A percentile compares a stretch with the other conserved stretches of the same genome.
phyloP scores from a whole-genome alignment of 2,329 filamentous ascomycete species.

The Nigrospora oryzae region DNA sequence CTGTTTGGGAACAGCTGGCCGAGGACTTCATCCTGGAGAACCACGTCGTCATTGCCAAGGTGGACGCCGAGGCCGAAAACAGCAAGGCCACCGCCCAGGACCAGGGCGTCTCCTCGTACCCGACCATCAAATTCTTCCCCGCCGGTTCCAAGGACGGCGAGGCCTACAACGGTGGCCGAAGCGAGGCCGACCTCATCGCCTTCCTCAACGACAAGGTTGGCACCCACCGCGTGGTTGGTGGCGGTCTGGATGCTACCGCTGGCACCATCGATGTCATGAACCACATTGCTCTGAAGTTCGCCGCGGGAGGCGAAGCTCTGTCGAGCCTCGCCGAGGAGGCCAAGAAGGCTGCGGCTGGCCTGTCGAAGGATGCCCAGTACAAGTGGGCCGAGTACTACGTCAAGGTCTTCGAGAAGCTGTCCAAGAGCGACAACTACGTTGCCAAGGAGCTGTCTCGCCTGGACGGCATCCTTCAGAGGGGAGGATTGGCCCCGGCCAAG shows the following conservation, averaged over 20 bases:
- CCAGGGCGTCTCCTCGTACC: slow-evolving; percentile 78
- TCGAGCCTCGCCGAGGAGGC: slow-evolving; percentile 61
- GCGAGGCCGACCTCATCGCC: slow-evolving; percentile 65
- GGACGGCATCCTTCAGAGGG: slow-evolving; percentile 74
- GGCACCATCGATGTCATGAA: slow-evolving; percentile 80
- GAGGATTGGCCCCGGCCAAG: slow-evolving; percentile 77
- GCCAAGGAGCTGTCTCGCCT: slow-evolving; percentile 80
- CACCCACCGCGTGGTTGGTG: slow-evolving; percentile 75
- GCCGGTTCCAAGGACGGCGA: slow-evolving; percentile 67
- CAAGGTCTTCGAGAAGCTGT: slow-evolving; percentile 80
- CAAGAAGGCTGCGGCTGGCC: slow-evolving; percentile 57
- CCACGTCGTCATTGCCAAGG: slow-evolving; percentile 81
- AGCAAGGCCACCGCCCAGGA: slow-evolving; percentile 67
- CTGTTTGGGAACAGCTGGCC: slow-evolving; percentile 82
- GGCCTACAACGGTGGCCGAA: slow-evolving; percentile 67
- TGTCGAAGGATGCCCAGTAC: slow-evolving; percentile 55
- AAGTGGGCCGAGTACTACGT: slow-evolving; percentile 93
- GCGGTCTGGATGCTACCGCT: slow-evolving; percentile 67
- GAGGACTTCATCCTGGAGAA: slow-evolving; percentile 71
- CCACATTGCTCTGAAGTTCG: slow-evolving; percentile 64
- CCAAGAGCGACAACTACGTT: slow-evolving; percentile 67
- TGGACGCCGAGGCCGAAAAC: slow-evolving; percentile 85
- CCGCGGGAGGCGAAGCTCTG: slow-evolving; percentile 48
- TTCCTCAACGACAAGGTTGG: slow-evolving; percentile 87
- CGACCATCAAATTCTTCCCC: slow-evolving; percentile 97